These are phyloP conservation scores for Ceratobasidium sp. DNA, from an alignment of 1,284 basidiomycete species.

Conservation along the genomic window DNA sequence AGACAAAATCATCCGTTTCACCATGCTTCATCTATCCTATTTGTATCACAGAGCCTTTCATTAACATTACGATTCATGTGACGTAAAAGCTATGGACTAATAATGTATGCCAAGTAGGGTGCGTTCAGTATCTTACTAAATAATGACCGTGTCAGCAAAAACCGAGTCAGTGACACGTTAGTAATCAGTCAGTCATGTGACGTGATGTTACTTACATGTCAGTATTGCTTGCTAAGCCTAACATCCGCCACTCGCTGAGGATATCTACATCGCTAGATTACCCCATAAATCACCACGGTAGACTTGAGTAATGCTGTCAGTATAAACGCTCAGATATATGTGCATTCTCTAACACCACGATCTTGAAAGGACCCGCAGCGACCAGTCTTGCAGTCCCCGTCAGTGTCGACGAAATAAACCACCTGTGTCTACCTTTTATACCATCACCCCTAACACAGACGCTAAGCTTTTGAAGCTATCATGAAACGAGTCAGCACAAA, in stretches of 20 bases:
- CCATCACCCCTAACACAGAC: background rate
- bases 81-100: too few species aligned
- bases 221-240: background rate
- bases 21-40: too few species aligned
- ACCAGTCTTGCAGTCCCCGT: too few species aligned
- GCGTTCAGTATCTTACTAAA: too few species aligned
- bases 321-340: too few species aligned
- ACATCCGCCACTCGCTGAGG: background rate
- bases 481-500: background rate
- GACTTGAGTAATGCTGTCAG: too few species aligned
- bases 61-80: too few species aligned
- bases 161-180: constrained; percentile 8
- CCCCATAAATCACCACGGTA: background rate
- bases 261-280: background rate
- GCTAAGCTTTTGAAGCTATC: background rate
- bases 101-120: background rate
- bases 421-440: background rate
- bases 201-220: background rate
- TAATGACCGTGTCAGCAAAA: background rate
- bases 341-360: too few species aligned
- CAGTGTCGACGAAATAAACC: too few species aligned
- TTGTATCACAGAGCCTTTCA: too few species aligned
- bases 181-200: constrained; percentile 13
- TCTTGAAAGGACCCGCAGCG: too few species aligned
- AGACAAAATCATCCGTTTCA: too few species aligned